Evolutionary conservation across 441 rosid species (phyloP).

Genomic region (Brassica balearica): DNA sequence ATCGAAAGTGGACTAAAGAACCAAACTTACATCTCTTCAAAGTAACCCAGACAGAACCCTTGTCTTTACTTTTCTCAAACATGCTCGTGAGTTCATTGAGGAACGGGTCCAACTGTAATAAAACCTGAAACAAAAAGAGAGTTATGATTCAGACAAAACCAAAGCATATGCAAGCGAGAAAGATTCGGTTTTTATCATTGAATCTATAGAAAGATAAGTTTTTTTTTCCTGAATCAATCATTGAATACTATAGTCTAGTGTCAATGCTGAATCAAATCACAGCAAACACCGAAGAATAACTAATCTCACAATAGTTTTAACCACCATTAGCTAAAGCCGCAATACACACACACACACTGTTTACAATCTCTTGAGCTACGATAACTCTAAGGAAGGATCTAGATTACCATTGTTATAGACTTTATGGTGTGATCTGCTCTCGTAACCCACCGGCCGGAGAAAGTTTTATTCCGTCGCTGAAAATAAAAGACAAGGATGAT

Average conservation of each 20-base stretch:
- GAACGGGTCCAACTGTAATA: constrained; percentile 81
- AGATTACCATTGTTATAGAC: constrained; percentile 46
- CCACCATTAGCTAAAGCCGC: not conserved
- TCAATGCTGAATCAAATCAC: constrained; percentile 19
- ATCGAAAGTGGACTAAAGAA: not conserved
- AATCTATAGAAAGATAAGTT: not conserved
- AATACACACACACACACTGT: not conserved
- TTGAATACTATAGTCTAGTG: not conserved
- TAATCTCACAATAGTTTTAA: constrained; percentile 15
- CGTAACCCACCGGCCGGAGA: constrained; percentile 35
- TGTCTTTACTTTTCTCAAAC: constrained; percentile 78
- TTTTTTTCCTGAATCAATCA: constrained; percentile 5
- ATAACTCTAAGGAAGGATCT: constrained; percentile 7
- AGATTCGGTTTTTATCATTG: not conserved
- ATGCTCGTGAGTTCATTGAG: constrained; percentile 88
- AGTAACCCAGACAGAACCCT: constrained; percentile 93
- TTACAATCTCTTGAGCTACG: not conserved
- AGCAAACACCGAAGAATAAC: not conserved
- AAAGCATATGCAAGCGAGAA: constrained; percentile 3
- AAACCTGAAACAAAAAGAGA: constrained; percentile 53
- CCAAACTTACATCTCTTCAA: constrained; percentile 71
- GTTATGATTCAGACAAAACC: constrained; percentile 5
- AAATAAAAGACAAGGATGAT: constrained; percentile 8
- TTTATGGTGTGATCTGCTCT: constrained; percentile 32
- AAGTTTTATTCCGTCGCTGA: constrained; percentile 18